Conservation (phyloP, 2,329 filamentous ascomycete genomes). For the Lachnellula occidentalis region DNA sequence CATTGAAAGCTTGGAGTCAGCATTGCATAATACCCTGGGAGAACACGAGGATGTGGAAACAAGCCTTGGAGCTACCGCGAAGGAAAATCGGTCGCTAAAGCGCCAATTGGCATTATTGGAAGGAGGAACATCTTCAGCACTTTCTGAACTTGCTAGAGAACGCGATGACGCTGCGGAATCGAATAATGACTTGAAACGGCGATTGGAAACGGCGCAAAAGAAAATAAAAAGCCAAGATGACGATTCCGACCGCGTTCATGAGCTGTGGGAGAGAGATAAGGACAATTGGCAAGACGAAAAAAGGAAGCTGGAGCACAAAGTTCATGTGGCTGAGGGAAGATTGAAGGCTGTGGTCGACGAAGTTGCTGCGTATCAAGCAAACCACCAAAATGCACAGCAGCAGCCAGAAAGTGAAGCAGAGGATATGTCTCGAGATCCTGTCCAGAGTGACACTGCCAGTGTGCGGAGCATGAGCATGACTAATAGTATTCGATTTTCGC, state of each 20-base stretch:
- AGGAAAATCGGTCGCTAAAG: slow-evolving; percentile 75
- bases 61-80: slow-evolving; percentile 56
- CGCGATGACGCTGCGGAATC: slow-evolving; percentile 76
- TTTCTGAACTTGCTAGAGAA: slow-evolving; percentile 78
- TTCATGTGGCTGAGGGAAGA: slow-evolving; percentile 85
- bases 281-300: slow-evolving; percentile 80
- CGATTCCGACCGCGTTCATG: slow-evolving; percentile 70
- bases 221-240: slow-evolving; percentile 76
- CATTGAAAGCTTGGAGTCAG: slow-evolving; percentile 78
- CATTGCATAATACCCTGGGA: slow-evolving; percentile 62
- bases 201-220: slow-evolving; percentile 73
- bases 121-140: slow-evolving; percentile 77
- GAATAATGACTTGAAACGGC: slow-evolving; percentile 65
- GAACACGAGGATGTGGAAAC: slow-evolving; percentile 69
- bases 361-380: slow-evolving; percentile 64
- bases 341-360: slow-evolving; percentile 82
- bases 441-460: slow-evolving; percentile 62
- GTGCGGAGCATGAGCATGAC: slow-evolving; percentile 68
- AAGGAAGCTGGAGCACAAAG: slow-evolving; percentile 72
- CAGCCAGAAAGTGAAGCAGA: slow-evolving; percentile 54
- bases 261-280: slow-evolving; percentile 78
- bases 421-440: slow-evolving; percentile 55
- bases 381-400: slow-evolving; percentile 40
- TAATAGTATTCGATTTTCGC: slow-evolving; percentile 68
- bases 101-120: slow-evolving; percentile 83